Evolutionary conservation across 1,284 basidiomycete species (phyloP).

Genomic region (Xanthoconium separans): DNA sequence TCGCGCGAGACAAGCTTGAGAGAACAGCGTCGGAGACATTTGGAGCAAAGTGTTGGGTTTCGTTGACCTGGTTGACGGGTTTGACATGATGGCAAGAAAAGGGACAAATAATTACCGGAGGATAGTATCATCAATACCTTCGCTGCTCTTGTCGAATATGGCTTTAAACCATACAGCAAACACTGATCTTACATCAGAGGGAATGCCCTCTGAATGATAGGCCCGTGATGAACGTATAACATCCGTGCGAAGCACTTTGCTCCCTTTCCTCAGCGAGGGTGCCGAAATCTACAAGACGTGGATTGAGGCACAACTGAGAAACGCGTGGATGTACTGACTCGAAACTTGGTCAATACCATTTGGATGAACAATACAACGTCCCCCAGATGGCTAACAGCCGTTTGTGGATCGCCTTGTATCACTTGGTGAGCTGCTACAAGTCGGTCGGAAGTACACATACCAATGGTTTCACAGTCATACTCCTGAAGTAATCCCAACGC

Average conservation of each 20-base stretch:
- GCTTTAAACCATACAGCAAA: constrained; percentile 70
- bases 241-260: constrained; percentile 46
- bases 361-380: constrained; percentile 74
- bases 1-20: constrained; percentile 54
- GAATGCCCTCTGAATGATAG: constrained; percentile 42
- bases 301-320: neutral
- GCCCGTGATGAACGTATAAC: constrained; percentile 51
- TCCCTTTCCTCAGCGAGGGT: constrained; percentile 40
- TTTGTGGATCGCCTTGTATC: constrained; percentile 71
- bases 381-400: constrained; percentile 71
- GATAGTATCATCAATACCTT: constrained; percentile 80
- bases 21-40: constrained; percentile 64
- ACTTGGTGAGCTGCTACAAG: constrained; percentile 7
- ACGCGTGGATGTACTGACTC: constrained; percentile 44
- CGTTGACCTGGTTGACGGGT: constrained; percentile 53
- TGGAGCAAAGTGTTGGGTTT: constrained; percentile 64
- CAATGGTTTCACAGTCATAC: constrained; percentile 76
- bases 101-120: constrained; percentile 48
- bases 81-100: constrained; percentile 1
- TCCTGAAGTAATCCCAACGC: constrained; percentile 63
- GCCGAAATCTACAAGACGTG: constrained; percentile 27
- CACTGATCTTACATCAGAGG: constrained; percentile 48
- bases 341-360: constrained; percentile 58
- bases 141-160: constrained; percentile 70
- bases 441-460: constrained; percentile 40